These are phyloP conservation scores for Aspergillus intermedius DNA, from an alignment of 2,329 filamentous ascomycete genomes.

Conservation along the genomic window DNA sequence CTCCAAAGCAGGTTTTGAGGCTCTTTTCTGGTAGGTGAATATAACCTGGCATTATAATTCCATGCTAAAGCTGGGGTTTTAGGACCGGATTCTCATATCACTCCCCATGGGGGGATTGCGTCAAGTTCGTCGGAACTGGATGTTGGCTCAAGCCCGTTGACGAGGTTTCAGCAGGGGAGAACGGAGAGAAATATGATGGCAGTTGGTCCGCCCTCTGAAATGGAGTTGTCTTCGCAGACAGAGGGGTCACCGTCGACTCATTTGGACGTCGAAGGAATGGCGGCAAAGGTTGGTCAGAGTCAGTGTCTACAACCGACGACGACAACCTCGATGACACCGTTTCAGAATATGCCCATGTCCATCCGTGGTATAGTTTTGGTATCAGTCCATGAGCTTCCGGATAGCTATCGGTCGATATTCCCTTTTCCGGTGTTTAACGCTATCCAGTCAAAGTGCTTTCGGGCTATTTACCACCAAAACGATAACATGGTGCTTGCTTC, in stretches of 20 bases:
- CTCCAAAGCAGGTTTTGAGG: conserved; percentile 15
- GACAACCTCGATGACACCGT: conserved; percentile 5
- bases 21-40: conserved; percentile 26
- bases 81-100: conserved; percentile 14
- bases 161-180: conserved; percentile 17
- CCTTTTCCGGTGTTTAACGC: conserved; percentile 72
- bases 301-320: not conserved
- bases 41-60: not conserved
- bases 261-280: not conserved
- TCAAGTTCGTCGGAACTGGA: conserved; percentile 24
- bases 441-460: conserved; percentile 74
- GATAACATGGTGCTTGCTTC: conserved; percentile 75
- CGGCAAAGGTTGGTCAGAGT: not conserved
- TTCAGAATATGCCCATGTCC: conserved; percentile 23
- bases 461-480: conserved; percentile 56
- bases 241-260: not conserved
- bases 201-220: not conserved
- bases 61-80: conserved; percentile 1
- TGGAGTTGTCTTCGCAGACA: not conserved
- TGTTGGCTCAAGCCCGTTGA: conserved; percentile 26
- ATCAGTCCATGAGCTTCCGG: conserved; percentile 56
- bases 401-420: conserved; percentile 64
- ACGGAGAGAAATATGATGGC: not conserved
- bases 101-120: conserved; percentile 15
- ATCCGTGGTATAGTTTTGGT: conserved; percentile 57